Evolutionary conservation across 129 eudicot species (phyloP), one percentile per base, ranked within the genome.

Genomic region (Arctium minus): DNA sequence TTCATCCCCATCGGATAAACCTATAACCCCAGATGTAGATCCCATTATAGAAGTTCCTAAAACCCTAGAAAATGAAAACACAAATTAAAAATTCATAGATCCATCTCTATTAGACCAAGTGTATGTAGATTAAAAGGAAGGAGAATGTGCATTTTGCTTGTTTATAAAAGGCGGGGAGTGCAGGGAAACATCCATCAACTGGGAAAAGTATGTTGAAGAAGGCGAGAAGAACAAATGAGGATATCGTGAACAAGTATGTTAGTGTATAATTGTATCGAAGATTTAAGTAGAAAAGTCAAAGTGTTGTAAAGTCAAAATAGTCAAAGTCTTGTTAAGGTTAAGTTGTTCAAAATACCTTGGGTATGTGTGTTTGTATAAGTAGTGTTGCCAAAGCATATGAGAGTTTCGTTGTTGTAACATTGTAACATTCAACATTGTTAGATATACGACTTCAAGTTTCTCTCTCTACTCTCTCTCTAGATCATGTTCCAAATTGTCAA

Each of bases 81-180:
- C 48, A 35, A 37, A 13, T 4, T 1, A 64, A 64, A 10, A 64
- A 64, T 12, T 85, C 76, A 64, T 80, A 80, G 44, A 83, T 78
- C 30, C 80, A 85, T 53, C 67, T 39, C 72, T 27, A 71, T 72
- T n/a, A 5, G n/a, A 38, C 62, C 76, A 53, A 17, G 71, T 84
- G 81, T 72, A 32, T 12, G 82, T 56, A 35, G 42, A 83, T 35
- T 80, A 80, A 69, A 81, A 75, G 6, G 88, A 86, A 77, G 92
- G 86, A 0, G 97, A 92, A 82, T 90, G 94, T 46, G 92, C 91
- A 39, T 87, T 88, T 84, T 90, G 97, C 77, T 56, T 90, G 86
- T 92, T 87, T 42, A 92, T 92, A 94, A 92, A 92, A 62, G 92
- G 87, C 9, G 94, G 97, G 1, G 94, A 87, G 48, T 92, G 97